Conservation (phyloP, 164 flowering plant species). For the Liriodendron chinense region DNA sequence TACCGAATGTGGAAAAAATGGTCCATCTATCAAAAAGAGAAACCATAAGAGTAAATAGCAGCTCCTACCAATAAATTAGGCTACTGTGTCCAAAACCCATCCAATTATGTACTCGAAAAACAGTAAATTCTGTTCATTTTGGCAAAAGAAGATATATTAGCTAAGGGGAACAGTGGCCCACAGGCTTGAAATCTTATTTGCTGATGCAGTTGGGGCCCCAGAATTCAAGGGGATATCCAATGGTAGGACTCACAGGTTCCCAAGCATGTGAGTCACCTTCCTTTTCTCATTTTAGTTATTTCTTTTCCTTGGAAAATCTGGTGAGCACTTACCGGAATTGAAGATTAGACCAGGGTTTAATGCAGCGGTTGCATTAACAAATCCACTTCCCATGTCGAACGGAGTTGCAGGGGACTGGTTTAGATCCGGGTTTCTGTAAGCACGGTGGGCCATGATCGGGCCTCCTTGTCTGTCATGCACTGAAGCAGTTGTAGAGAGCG, state of each 20-base stretch:
- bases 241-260: neutral
- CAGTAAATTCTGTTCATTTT: too few relatives aligned
- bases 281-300: neutral
- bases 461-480: conserved; percentile 61
- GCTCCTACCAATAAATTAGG: neutral
- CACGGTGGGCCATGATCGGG: conserved; percentile 93
- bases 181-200: neutral
- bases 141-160: too few relatives aligned
- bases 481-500: conserved; percentile 91
- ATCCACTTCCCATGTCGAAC: conserved; percentile 99
- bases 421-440: conserved; percentile 73
- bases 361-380: conserved; percentile 88
- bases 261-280: neutral
- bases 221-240: neutral
- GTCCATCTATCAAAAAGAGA: neutral
- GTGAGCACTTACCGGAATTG: conserved; percentile 59
- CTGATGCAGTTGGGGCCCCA: neutral
- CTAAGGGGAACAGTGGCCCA: too few relatives aligned
- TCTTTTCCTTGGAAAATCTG: neutral
- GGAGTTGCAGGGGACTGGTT: conserved; percentile 94
- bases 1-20: neutral
- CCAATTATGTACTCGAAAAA: too few relatives aligned
- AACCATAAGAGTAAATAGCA: too few relatives aligned
- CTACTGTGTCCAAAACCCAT: neutral
- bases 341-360: conserved; percentile 86